Evolutionary conservation across 768 basidiomycete genomes (phyloP).

Genomic region (Suillus paluster): DNA sequence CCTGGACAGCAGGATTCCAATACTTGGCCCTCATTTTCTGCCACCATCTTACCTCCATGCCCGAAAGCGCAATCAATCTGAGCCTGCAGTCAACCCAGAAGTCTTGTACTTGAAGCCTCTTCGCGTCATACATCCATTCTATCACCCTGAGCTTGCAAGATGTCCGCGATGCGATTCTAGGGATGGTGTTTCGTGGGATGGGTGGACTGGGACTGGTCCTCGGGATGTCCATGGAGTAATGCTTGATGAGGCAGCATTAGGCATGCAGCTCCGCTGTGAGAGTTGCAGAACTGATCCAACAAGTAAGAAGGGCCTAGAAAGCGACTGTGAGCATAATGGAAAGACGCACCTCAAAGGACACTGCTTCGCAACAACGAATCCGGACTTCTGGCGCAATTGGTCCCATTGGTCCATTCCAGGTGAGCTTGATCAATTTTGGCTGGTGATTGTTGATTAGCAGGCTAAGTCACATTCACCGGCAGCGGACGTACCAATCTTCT

Average conservation of each 20-base stretch:
- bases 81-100: conserved; percentile 1
- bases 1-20: conserved; percentile 17
- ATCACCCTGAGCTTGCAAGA: conserved; percentile 3
- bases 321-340: conserved; percentile 34
- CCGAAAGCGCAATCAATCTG: conserved; percentile 6
- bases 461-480: neutral
- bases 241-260: conserved; percentile 4
- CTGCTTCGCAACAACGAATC: conserved; percentile 19
- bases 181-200: conserved; percentile 3
- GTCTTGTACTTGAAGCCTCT: conserved; percentile 3
- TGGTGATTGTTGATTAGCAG: neutral
- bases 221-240: conserved; percentile 7
- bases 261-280: conserved; percentile 4
- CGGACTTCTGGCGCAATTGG: conserved; percentile 22
- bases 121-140: conserved; percentile 13
- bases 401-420: conserved; percentile 26
- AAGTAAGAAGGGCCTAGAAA: neutral
- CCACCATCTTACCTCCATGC: conserved; percentile 20
- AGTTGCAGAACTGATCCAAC: neutral
- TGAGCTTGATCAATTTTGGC: conserved; percentile 5
- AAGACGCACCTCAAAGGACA: too few relatives aligned
- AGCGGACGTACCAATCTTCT: conserved; percentile 26
- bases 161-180: conserved; percentile 7
- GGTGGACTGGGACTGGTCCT: conserved; percentile 10
- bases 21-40: conserved; percentile 27